phyloP scores from a whole-genome alignment of 225 moss, liverwort and hornwort genomes.

The Bryoerythrophyllum caledonicum region DNA sequence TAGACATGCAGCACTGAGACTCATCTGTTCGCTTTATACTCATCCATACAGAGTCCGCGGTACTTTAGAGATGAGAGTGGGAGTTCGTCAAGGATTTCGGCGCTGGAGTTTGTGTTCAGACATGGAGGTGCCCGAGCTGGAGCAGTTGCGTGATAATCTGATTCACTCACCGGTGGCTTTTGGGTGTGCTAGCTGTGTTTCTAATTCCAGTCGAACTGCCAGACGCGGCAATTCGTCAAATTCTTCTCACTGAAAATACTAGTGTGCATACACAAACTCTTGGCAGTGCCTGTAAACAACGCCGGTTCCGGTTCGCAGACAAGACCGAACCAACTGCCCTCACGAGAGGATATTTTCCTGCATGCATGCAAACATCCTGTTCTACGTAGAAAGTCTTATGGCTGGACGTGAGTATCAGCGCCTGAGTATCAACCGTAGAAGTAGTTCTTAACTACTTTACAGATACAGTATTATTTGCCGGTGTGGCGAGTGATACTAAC shows the following conservation, averaged over 20 bases:
- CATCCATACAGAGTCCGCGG: background rate
- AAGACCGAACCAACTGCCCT: too few relatives aligned
- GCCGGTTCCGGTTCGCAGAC: background rate
- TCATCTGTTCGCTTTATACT: background rate
- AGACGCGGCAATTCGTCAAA: background rate
- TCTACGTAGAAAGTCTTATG: too few relatives aligned
- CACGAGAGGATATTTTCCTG: too few relatives aligned
- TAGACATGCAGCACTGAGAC: slow-evolving; percentile 14
- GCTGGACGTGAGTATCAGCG: too few relatives aligned
- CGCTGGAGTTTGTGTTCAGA: background rate
- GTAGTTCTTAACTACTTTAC: too few relatives aligned
- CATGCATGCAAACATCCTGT: background rate
- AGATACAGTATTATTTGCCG: too few relatives aligned
- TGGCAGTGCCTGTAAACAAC: background rate
- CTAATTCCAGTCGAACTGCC: background rate
- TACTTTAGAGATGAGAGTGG: background rate
- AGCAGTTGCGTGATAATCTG: background rate
- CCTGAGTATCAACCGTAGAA: too few relatives aligned
- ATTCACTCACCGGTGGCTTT: background rate
- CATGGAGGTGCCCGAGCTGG: background rate
- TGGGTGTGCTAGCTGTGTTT: background rate
- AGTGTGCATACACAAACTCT: background rate
- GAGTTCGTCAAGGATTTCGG: background rate
- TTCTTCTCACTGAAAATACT: background rate
- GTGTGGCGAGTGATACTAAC: background rate